Evolutionary conservation across 108 stramenopile genomes (phyloP).

Genomic region (Cyclotella cryptica): DNA sequence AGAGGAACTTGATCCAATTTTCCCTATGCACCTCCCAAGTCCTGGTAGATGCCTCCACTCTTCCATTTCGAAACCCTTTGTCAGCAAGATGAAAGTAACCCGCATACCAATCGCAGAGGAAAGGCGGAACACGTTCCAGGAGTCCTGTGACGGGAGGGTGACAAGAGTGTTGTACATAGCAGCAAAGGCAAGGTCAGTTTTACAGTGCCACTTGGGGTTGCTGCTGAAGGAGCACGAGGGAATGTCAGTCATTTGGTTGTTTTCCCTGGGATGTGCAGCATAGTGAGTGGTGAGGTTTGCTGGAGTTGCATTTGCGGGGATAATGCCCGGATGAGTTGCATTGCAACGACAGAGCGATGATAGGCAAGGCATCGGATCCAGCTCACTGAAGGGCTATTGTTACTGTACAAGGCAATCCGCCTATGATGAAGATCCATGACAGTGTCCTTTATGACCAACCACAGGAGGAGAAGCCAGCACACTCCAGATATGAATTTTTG

Average conservation of each 20-base stretch:
- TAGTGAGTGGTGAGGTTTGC: slow-evolving; percentile 11
- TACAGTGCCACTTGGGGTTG: slow-evolving; percentile 29
- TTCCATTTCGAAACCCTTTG: slow-evolving; percentile 14
- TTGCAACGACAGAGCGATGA: not conserved
- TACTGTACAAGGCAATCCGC: slow-evolving; percentile 19
- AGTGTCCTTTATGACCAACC: slow-evolving; percentile 39
- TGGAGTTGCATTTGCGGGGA: not conserved
- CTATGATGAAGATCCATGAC: not conserved
- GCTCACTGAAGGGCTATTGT: slow-evolving; percentile 29
- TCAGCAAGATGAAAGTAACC: slow-evolving; percentile 18
- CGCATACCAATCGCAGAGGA: slow-evolving; percentile 8
- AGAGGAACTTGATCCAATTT: slow-evolving; percentile 6
- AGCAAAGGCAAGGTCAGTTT: slow-evolving; percentile 9
- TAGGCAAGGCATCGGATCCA: slow-evolving; percentile 27
- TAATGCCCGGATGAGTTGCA: slow-evolving; percentile 11
- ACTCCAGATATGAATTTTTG: slow-evolving; percentile 52
- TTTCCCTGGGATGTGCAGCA: slow-evolving; percentile 30
- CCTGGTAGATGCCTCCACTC: slow-evolving; percentile 34
- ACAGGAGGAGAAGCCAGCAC: slow-evolving; percentile 39
- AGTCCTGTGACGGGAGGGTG: slow-evolving; percentile 24
- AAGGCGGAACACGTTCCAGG: slow-evolving; percentile 28
- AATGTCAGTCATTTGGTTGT: slow-evolving; percentile 35
- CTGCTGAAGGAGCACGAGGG: slow-evolving; percentile 40
- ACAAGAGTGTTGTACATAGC: slow-evolving; percentile 18
- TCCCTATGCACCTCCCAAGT: slow-evolving; percentile 19